These are phyloP conservation scores for Alternaria longipes DNA, from an alignment of 2,329 filamentous ascomycete species.

Conservation along the genomic window DNA sequence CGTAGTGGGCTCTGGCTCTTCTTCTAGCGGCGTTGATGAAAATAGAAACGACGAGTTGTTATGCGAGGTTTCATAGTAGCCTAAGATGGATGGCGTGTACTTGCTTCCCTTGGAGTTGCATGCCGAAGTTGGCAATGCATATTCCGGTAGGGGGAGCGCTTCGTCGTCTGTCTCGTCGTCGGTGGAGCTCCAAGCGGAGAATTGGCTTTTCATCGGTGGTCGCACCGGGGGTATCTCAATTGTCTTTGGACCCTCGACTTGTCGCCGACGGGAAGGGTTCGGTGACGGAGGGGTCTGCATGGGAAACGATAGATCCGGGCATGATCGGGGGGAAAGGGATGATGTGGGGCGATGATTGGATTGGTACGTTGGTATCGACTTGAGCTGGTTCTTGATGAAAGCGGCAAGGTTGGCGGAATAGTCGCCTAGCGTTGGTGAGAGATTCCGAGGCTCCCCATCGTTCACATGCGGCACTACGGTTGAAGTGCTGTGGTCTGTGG, in stretches of 20 bases:
- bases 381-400: slow-evolving; percentile 48
- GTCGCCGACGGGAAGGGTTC: slow-evolving; percentile 24
- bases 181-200: slow-evolving; percentile 51
- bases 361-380: slow-evolving; percentile 46
- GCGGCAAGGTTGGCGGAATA: slow-evolving; percentile 50
- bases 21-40: slow-evolving; percentile 40
- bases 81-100: slow-evolving; percentile 42
- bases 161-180: slow-evolving; percentile 47
- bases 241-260: slow-evolving; percentile 31
- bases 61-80: slow-evolving; percentile 40
- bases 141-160: slow-evolving; percentile 25
- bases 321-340: slow-evolving; percentile 42
- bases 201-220: slow-evolving; percentile 46
- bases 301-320: slow-evolving; percentile 42
- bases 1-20: slow-evolving; percentile 30
- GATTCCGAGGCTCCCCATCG: slow-evolving; percentile 12
- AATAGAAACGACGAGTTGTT: slow-evolving; percentile 43
- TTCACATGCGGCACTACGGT: slow-evolving; percentile 34
- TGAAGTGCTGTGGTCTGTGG: slow-evolving; percentile 42
- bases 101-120: slow-evolving; percentile 27
- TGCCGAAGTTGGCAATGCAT: slow-evolving; percentile 10
- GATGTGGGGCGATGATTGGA: slow-evolving; percentile 23
- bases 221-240: slow-evolving; percentile 45
- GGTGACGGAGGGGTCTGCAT: slow-evolving; percentile 33
- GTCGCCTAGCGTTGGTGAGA: slow-evolving; percentile 33